Evolutionary conservation across 2,329 filamentous ascomycete genomes (phyloP), one percentile per base, ranked within the genome.

Genomic region (Penicillium aurantiogriseum): DNA sequence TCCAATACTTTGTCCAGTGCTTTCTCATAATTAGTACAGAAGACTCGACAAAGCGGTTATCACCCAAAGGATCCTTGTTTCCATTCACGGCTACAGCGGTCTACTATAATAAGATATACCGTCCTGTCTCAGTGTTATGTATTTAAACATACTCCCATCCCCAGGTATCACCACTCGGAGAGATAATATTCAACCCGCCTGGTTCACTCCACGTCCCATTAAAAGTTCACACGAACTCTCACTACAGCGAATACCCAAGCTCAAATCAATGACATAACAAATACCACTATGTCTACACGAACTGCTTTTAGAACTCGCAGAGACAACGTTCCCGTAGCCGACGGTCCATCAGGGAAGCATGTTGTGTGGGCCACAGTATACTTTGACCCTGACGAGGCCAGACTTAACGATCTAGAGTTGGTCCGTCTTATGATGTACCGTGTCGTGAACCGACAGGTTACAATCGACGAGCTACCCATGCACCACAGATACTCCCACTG

Each of bases 401-500:
- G n/a, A 17, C n/a, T 50, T 5, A 23, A 17, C 25, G 31, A 50
- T 21, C 19, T 25, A 17, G 45, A 40, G 2, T n/a, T 55, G 23
- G 8, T 50, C 4, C 46, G 45, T 2, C 21, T 43, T 8, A 55
- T 55, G 52, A 55, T 40, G 21, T 55, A 35, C 19, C 52, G 52
- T 6, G 39, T 55, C 9, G 13, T 35, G 3, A 55, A 55, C 46
- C 29, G 31, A 27, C 45, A 55, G 23, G 21, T 29, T 10, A 19
- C 9, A 29, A 10, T 55, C 9, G 21, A 44, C 13, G 17, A 23
- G 1, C 19, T 31, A 13, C 52, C 52, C 5, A 55, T 13, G 45
- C 52, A 55, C 11, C 52, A 50, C 15, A 33, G 38, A 7, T 42
- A 50, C 23, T 35, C 52, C 8, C 38, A 55, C 11, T 55, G 52